These are phyloP conservation scores for Vaccinium darrowii DNA, from an alignment of 148 eudicot species.

Conservation along the genomic window DNA sequence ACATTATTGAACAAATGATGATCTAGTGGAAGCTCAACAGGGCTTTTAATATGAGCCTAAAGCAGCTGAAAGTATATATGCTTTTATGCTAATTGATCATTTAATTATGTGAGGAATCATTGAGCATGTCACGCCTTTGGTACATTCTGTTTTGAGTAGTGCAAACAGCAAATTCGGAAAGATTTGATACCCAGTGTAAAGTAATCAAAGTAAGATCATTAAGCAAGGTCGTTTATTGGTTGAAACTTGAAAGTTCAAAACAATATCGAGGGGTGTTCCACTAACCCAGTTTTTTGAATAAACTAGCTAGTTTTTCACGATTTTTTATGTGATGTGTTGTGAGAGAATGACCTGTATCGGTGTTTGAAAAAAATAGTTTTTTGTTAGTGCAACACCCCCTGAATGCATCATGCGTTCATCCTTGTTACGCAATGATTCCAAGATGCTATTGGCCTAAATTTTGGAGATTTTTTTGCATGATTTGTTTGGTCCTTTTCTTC, in stretches of 20 bases:
- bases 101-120: neutral
- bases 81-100: neutral
- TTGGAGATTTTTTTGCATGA: no score
- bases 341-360: no score
- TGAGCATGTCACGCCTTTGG: neutral
- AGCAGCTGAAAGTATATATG: neutral
- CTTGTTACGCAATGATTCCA: neutral
- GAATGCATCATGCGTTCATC: neutral
- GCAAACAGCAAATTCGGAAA: neutral
- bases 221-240: neutral
- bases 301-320: no score
- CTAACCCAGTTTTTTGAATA: no score
- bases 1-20: neutral
- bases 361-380: no score
- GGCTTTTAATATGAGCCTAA: neutral
- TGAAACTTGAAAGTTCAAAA: neutral
- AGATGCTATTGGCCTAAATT: no score
- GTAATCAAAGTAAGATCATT: neutral
- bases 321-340: no score
- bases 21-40: neutral
- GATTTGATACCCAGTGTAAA: conserved; percentile 3
- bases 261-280: neutral
- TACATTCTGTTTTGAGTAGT: neutral
- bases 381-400: no score
- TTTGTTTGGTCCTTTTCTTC: no score